These are phyloP conservation scores for Phialophora expanda DNA, from an alignment of 2,329 filamentous ascomycete genomes.

Conservation along the genomic window DNA sequence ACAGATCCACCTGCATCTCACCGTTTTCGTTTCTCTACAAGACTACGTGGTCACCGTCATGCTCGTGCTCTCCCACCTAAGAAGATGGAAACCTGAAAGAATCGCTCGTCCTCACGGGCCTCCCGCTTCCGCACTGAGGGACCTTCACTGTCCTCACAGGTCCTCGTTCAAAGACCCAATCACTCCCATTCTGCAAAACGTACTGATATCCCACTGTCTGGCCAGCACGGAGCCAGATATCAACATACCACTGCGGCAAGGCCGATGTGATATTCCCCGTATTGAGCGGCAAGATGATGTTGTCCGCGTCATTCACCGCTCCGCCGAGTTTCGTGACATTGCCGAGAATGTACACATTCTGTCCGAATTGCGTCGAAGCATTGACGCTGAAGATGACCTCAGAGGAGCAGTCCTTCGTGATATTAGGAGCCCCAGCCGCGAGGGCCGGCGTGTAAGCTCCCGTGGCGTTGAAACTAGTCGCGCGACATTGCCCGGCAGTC, in stretches of 20 bases:
- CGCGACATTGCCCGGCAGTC: slow-evolving; percentile 28
- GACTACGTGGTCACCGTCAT: neutral
- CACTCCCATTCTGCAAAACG: slow-evolving; percentile 62
- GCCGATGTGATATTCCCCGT: slow-evolving; percentile 29
- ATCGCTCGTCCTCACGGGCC: slow-evolving; percentile 17
- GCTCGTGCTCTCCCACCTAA: slow-evolving; percentile 4
- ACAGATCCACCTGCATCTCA: neutral
- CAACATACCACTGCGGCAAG: slow-evolving; percentile 59
- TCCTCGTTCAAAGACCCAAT: slow-evolving; percentile 41
- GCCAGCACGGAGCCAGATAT: slow-evolving; percentile 62
- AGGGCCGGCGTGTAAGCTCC: slow-evolving; percentile 37
- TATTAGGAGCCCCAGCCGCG: slow-evolving; percentile 30
- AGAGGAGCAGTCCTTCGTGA: slow-evolving; percentile 27
- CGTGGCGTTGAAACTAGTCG: slow-evolving; percentile 33
- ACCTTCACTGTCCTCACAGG: slow-evolving; percentile 15
- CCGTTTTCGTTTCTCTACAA: neutral
- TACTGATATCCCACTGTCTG: slow-evolving; percentile 70
- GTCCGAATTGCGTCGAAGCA: slow-evolving; percentile 44
- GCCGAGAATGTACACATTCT: slow-evolving; percentile 70
- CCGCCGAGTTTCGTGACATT: slow-evolving; percentile 62
- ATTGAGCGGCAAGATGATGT: slow-evolving; percentile 24
- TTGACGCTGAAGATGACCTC: slow-evolving; percentile 36
- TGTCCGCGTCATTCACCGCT: slow-evolving; percentile 17
- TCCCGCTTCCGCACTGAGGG: slow-evolving; percentile 24
- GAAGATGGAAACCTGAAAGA: slow-evolving; percentile 21